Conservation (phyloP, 1,284 basidiomycete genomes). For the Lentinula novae-zelandiae region DNA sequence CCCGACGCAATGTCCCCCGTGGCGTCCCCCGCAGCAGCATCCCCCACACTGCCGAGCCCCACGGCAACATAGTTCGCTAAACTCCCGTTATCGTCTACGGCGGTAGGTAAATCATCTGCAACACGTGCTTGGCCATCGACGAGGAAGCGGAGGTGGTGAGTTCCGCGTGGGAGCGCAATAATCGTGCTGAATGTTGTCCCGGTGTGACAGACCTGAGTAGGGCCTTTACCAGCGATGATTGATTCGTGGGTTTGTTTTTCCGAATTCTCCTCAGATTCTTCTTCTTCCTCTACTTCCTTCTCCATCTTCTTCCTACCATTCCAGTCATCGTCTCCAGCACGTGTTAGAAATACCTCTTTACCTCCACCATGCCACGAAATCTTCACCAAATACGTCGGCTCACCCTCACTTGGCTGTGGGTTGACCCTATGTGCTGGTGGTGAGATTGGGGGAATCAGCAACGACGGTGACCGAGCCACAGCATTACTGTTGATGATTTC, state of each 20-base stretch:
- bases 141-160: conserved; percentile 94
- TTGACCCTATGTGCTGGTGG: background rate
- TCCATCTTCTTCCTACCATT: conserved; percentile 61
- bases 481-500: no score
- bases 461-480: no score
- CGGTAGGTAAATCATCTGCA: conserved; percentile 79
- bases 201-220: no score
- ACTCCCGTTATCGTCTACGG: conserved; percentile 93
- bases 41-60: conserved; percentile 12
- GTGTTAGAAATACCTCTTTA: conserved; percentile 55
- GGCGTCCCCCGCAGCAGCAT: no score
- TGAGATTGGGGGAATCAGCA: background rate
- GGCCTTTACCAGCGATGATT: conserved; percentile 20
- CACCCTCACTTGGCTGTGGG: conserved; percentile 26
- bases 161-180: conserved; percentile 78
- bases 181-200: conserved; percentile 35
- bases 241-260: no score
- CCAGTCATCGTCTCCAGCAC: conserved; percentile 73
- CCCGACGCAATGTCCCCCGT: background rate
- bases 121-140: conserved; percentile 89
- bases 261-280: background rate
- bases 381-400: conserved; percentile 30
- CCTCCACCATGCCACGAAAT: conserved; percentile 66
- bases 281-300: conserved; percentile 34
- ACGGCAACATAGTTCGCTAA: conserved; percentile 92